Evolutionary conservation across 306 rosid species (phyloP), one percentile per base, ranked within the genome.

Genomic region (Dalbergia cochinchinensis): DNA sequence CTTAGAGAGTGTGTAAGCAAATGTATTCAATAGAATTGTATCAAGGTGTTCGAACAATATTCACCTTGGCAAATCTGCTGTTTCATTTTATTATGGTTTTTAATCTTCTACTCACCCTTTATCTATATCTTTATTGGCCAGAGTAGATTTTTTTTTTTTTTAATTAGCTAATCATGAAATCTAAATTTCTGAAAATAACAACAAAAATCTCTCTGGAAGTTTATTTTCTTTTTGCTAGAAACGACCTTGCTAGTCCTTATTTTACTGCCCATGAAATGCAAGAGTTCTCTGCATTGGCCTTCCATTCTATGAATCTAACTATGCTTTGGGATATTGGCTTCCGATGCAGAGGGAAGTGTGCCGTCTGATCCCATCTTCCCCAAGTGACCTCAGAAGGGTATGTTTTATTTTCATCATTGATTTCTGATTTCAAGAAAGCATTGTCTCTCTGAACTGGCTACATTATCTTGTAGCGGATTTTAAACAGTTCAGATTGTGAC

Each of bases 271-370:
- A 47, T 68, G 50, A 50, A 61, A 69, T 35, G 18, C 19, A 14
- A 9, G 66, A 42, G 22, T 19, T 47, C 16, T 60, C 51, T 73
- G 41, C 53, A 71, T 77, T 11, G 14, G 18, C 50, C 31, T 60
- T 74, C 64, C 55, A 8, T 73, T 81, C 33, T 57, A 63, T 55
- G 76, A 31, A 47, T 59, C 47, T 47, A 64, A 11, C 57, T 48
- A 13, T 82, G 73, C 35, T 77, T 72, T 55, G n/a, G 54, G 45
- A 71, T 48, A 74, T 83, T 85, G 31, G 54, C 67, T 11, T 76
- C 39, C 88, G 51, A 69, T 88, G 87, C 85, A 95, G 99, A 91
- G 98, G 86, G 99, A 95, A 81, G 92, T 92, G 47, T 92, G 99
- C 79, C 93, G 81, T 81, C 85, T 92, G 78, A 84, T 90, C 84